phyloP scores from a whole-genome alignment of 2,329 filamentous ascomycete species.

The Cercospora nicotianae region DNA sequence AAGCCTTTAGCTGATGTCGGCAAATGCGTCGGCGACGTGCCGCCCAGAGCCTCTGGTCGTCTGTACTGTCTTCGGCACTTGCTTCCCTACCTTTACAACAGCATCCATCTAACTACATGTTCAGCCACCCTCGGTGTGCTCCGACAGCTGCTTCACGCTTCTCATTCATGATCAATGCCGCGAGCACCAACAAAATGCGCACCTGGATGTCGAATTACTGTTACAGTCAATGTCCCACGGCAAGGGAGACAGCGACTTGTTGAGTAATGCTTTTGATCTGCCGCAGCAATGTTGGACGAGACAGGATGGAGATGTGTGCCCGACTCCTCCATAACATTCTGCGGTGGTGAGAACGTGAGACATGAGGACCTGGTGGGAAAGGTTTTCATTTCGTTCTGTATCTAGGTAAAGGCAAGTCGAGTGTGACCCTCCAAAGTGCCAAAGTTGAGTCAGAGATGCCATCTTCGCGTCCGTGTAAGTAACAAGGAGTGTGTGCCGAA shows the following conservation, averaged over 20 bases:
- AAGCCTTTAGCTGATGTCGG: background rate
- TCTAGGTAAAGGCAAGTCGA: background rate
- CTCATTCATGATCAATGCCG: background rate
- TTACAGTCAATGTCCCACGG: conserved; percentile 37
- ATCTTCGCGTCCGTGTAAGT: conserved; percentile 89
- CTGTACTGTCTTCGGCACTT: background rate
- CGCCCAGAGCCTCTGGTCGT: background rate
- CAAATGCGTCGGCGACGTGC: background rate
- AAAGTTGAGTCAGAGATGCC: conserved; percentile 82
- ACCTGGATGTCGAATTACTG: conserved; percentile 21
- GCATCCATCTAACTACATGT: background rate
- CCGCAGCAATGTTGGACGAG: conserved; percentile 33
- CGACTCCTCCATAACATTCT: conserved; percentile 25
- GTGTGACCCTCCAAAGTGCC: conserved; percentile 15
- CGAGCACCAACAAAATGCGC: background rate
- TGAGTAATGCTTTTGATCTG: conserved; percentile 32
- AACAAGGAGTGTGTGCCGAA: conserved; percentile 99
- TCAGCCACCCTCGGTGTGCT: background rate
- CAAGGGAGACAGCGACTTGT: conserved; percentile 34
- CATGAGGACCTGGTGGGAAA: background rate
- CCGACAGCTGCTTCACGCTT: background rate
- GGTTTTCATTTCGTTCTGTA: background rate
- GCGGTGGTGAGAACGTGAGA: conserved; percentile 7
- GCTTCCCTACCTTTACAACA: background rate
- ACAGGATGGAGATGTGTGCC: conserved; percentile 23